Evolutionary conservation across 2,329 filamentous ascomycete species (phyloP).

Genomic region (Monilinia fructigena): DNA sequence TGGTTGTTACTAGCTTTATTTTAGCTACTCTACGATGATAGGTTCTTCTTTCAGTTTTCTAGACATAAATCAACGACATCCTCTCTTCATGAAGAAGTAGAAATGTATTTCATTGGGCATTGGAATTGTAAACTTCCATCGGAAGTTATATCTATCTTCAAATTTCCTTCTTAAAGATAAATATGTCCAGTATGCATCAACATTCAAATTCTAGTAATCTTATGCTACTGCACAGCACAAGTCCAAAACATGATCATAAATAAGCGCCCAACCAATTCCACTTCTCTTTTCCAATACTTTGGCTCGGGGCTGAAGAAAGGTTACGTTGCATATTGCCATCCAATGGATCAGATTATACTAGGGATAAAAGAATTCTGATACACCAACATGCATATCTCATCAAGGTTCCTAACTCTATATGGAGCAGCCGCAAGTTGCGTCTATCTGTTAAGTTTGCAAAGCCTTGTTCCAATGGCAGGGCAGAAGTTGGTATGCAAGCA

Average conservation of each 20-base stretch:
- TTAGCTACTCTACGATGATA: background rate
- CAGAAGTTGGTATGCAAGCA: conserved; percentile 8
- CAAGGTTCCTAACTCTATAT: background rate
- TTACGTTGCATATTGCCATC: conserved; percentile 7
- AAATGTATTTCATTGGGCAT: too few species aligned
- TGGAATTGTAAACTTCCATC: too few species aligned
- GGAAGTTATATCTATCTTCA: too few species aligned
- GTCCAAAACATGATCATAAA: background rate
- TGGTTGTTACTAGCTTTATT: background rate
- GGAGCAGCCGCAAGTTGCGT: conserved; percentile 1
- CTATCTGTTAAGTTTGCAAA: background rate
- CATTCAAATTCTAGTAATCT: background rate
- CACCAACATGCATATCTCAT: background rate
- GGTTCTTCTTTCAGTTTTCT: too few species aligned
- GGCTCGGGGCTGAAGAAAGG: conserved; percentile 1
- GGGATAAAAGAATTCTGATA: background rate
- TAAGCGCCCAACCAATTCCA: conserved; percentile 8
- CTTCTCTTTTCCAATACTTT: background rate
- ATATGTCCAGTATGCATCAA: too few species aligned
- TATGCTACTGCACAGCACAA: background rate
- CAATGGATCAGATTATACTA: background rate
- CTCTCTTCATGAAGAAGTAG: background rate
- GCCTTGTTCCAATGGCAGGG: conserved; percentile 15
- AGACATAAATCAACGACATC: too few species aligned
- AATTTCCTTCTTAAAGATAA: too few species aligned